Evolutionary conservation across 2,329 filamentous ascomycete species (phyloP).

Genomic region (Bipolaris bicolor): DNA sequence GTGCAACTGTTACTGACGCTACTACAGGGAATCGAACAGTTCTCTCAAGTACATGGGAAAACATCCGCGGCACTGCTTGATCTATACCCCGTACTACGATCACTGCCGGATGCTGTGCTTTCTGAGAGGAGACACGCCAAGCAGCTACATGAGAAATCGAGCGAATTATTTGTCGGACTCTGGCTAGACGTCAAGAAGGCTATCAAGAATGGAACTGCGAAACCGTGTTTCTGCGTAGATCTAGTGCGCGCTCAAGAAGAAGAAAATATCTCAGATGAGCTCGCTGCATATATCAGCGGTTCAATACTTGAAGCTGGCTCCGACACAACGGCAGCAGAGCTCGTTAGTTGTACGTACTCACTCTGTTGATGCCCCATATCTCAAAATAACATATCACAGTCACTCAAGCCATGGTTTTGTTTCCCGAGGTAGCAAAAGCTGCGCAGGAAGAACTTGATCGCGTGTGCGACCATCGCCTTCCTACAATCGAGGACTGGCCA

Average conservation of each 20-base stretch:
- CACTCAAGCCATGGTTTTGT: conserved; percentile 34
- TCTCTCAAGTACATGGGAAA: conserved; percentile 52
- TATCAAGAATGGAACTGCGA: conserved; percentile 18
- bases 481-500: conserved; percentile 31
- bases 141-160: conserved; percentile 53
- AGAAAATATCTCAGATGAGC: conserved; percentile 28
- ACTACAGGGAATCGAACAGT: conserved; percentile 50
- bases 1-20: conserved; percentile 38
- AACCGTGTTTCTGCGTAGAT: conserved; percentile 35
- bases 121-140: conserved; percentile 51
- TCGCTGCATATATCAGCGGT: conserved; percentile 33
- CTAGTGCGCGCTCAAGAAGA: conserved; percentile 28
- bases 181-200: conserved; percentile 31
- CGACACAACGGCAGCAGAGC: conserved; percentile 35
- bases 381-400: conserved; percentile 16
- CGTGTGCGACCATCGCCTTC: conserved; percentile 41
- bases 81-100: conserved; percentile 54
- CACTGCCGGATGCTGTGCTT: conserved; percentile 40
- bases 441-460: conserved; percentile 40
- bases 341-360: conserved; percentile 26
- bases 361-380: not conserved
- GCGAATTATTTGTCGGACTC: conserved; percentile 34
- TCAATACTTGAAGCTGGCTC: conserved; percentile 39
- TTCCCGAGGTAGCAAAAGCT: conserved; percentile 25
- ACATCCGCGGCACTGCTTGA: conserved; percentile 55